Conservation (phyloP, 306 rosid genomes). For the Cucumis hystrix region DNA sequence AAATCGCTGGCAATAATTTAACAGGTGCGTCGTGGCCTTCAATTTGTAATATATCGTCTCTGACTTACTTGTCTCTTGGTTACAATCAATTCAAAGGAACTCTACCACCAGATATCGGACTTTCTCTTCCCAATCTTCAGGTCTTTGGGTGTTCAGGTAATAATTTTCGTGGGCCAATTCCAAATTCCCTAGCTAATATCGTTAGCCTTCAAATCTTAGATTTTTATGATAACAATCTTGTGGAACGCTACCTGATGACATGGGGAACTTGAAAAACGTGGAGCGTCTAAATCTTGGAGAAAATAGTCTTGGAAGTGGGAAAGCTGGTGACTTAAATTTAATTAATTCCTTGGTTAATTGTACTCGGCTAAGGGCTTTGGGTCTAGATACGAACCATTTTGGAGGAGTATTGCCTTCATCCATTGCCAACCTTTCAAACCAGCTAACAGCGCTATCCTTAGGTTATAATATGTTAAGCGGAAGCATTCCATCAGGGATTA, state of each 20-base stretch:
- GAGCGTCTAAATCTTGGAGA: not conserved
- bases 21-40: not conserved
- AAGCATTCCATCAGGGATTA: conserved; percentile 12
- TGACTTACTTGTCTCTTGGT: conserved; percentile 7
- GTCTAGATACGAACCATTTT: not conserved
- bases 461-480: conserved; percentile 10
- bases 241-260: conserved; percentile 21
- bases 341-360: conserved; percentile 14
- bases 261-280: conserved; percentile 22
- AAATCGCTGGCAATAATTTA: not conserved
- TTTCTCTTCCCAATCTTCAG: conserved; percentile 28
- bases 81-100: conserved; percentile 24
- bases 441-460: not conserved
- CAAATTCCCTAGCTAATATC: conserved; percentile 25
- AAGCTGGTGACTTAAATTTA: conserved; percentile 11
- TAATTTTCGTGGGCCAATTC: conserved; percentile 23
- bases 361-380: conserved; percentile 7
- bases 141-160: conserved; percentile 19
- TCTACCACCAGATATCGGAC: conserved; percentile 28
- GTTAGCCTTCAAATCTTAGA: conserved; percentile 19
- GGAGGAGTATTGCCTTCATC: conserved; percentile 20
- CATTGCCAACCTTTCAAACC: conserved; percentile 17
- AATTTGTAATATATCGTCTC: conserved; percentile 1
- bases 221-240: conserved; percentile 14
- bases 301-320: conserved; percentile 20